Percentiles rank a stretch among this genome's conserved stretches.
Conservation (phyloP, 2,329 filamentous ascomycete species). For the Paraconiothyrium sp. region DNA sequence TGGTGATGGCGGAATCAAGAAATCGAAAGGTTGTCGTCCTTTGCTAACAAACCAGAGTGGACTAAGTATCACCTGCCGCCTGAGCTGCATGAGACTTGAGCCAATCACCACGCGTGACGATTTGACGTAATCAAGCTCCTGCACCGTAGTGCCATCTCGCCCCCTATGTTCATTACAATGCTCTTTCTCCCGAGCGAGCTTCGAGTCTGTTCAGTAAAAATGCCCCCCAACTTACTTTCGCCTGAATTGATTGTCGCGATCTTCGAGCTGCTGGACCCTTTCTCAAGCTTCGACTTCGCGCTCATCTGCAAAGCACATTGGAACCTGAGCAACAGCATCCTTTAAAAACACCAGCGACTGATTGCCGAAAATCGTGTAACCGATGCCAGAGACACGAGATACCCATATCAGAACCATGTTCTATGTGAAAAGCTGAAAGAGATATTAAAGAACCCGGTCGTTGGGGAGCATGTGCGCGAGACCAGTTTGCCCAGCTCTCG, state of each 20-base stretch:
- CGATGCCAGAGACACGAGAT: background rate
- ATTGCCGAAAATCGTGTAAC: conserved; percentile 19
- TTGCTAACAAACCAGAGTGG: background rate
- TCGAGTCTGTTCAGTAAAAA: background rate
- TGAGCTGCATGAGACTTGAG: background rate
- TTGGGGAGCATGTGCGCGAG: conserved; percentile 29
- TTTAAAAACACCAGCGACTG: conserved; percentile 21
- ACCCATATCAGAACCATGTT: background rate
- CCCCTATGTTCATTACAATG: background rate
- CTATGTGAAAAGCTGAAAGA: conserved; percentile 23
- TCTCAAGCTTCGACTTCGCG: conserved; percentile 24
- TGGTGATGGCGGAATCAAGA: too few species aligned
- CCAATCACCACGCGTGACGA: background rate
- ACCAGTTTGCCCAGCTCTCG: conserved; percentile 22
- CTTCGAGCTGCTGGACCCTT: conserved; percentile 23
- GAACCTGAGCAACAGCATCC: conserved; percentile 12
- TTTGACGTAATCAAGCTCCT: background rate
- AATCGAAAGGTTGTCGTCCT: too few species aligned
- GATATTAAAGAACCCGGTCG: conserved; percentile 21
- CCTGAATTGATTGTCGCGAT: conserved; percentile 25
- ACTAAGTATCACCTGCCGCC: background rate
- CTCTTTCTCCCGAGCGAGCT: background rate
- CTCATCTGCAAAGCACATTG: conserved; percentile 23
- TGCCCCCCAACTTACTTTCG: conserved; percentile 23
- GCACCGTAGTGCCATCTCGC: background rate